Percentiles rank a stretch among this genome's conserved stretches.
Evolutionary conservation across 352 stramenopile genomes (phyloP).

Genomic region (Globisporangium barbulae): DNA sequence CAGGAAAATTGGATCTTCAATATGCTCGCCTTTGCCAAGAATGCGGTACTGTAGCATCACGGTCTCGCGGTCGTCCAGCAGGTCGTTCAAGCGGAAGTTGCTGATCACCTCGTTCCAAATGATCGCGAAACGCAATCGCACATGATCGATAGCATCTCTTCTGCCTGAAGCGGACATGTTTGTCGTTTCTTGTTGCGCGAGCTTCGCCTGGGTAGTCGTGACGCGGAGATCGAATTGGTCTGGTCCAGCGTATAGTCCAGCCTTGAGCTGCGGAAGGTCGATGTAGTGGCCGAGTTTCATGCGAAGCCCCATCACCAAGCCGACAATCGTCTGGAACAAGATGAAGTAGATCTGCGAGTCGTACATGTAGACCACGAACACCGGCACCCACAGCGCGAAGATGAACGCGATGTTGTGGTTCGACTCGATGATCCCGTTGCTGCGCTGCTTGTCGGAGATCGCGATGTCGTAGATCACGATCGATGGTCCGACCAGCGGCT

Average conservation of each 20-base stretch:
- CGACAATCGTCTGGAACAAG: conserved; percentile 73
- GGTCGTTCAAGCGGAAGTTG: conserved; percentile 81
- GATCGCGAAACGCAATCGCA: conserved; percentile 76
- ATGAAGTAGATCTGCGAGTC: conserved; percentile 88
- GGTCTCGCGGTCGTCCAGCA: conserved; percentile 81
- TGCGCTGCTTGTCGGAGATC: conserved; percentile 27
- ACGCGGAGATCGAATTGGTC: conserved; percentile 71
- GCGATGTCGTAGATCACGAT: conserved; percentile 72
- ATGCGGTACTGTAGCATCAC: conserved; percentile 85
- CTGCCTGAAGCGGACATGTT: conserved; percentile 7
- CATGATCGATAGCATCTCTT: conserved; percentile 29
- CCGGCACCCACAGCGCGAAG: conserved; percentile 62
- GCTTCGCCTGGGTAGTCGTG: conserved; percentile 48
- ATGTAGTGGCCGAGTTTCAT: conserved; percentile 80
- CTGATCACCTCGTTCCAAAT: conserved; percentile 88
- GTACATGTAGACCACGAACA: conserved; percentile 87
- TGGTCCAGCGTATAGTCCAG: conserved; percentile 52
- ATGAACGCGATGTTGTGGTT: conserved; percentile 84
- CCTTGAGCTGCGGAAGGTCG: conserved; percentile 60
- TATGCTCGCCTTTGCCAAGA: conserved; percentile 54
- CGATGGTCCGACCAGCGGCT: conserved; percentile 66
- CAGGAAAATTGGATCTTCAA: conserved; percentile 82
- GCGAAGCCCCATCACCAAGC: conserved; percentile 65
- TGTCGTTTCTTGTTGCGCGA: conserved; percentile 13
- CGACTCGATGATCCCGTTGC: conserved; percentile 53